phyloP scores from a whole-genome alignment of 1,139 yeast species.

The Suhomyces chickasaworum region DNA sequence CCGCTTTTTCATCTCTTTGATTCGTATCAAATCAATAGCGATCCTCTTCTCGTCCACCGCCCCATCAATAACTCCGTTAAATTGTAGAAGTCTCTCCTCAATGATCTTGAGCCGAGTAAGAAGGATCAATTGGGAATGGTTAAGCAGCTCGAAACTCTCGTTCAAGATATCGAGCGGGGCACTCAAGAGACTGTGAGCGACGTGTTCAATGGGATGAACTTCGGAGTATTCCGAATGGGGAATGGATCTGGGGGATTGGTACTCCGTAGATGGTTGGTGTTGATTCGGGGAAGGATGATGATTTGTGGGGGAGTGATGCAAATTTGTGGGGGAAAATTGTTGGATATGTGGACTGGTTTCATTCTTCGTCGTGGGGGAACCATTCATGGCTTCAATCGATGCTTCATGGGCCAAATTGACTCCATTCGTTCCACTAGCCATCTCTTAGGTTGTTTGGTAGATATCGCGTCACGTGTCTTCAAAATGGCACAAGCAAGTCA shows the following conservation, averaged over 20 bases:
- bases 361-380: no score
- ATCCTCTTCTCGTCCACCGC: conserved; percentile 18
- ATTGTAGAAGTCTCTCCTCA: conserved; percentile 37
- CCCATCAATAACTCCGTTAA: conserved; percentile 22
- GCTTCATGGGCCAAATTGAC: no score
- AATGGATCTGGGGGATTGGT: neutral
- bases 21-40: conserved; percentile 31
- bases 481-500: no score
- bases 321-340: no score
- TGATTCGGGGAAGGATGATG: neutral
- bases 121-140: conserved; percentile 58
- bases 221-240: conserved; percentile 21
- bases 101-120: conserved; percentile 49
- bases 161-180: conserved; percentile 54
- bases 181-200: conserved; percentile 57
- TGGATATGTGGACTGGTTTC: no score
- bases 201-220: conserved; percentile 56
- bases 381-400: no score
- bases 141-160: conserved; percentile 53
- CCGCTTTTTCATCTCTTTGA: conserved; percentile 37
- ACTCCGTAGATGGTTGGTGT: neutral
- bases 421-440: no score
- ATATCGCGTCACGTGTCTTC: neutral
- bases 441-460: no score
- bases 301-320: no score